Evolutionary conservation across 176 grass and related monocot genomes (phyloP).

Genomic region (Aegilops speltoides): DNA sequence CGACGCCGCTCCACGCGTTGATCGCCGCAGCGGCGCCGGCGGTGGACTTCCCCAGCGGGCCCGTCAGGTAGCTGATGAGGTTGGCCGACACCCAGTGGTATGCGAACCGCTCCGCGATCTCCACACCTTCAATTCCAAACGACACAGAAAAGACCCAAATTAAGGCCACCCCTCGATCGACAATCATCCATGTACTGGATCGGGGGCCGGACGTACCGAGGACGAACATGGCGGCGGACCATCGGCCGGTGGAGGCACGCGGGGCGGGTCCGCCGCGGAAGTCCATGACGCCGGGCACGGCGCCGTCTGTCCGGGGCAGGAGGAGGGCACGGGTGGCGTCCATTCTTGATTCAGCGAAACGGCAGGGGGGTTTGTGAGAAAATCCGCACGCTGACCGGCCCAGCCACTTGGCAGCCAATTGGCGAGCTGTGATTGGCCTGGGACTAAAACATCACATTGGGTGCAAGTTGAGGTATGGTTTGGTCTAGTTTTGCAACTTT

Average conservation of each 20-base stretch:
- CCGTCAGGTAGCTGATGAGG: constrained; percentile 76
- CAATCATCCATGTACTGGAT: not conserved
- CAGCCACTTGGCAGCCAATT: no score
- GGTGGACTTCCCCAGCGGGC: constrained; percentile 49
- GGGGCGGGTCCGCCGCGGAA: constrained; percentile 51
- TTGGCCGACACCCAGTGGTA: constrained; percentile 61
- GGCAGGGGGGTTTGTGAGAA: no score
- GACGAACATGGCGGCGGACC: constrained; percentile 62
- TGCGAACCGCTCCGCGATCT: constrained; percentile 70
- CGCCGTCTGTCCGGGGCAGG: constrained; percentile 21
- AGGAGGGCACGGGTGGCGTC: constrained; percentile 24
- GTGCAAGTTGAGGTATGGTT: no score
- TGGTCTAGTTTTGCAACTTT: no score
- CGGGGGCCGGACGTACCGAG: constrained; percentile 38
- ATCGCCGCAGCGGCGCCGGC: constrained; percentile 55
- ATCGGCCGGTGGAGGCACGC: constrained; percentile 50
- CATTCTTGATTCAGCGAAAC: no score
- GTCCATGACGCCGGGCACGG: constrained; percentile 41
- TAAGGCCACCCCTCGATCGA: not conserved
- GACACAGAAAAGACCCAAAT: not conserved
- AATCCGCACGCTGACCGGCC: no score
- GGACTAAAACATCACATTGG: no score
- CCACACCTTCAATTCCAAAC: constrained; percentile 36
- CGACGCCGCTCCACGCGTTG: constrained; percentile 52
- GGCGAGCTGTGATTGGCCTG: no score